phyloP scores from a whole-genome alignment of 495 filamentous ascomycete species.

The Podospora pseudopauciseta region DNA sequence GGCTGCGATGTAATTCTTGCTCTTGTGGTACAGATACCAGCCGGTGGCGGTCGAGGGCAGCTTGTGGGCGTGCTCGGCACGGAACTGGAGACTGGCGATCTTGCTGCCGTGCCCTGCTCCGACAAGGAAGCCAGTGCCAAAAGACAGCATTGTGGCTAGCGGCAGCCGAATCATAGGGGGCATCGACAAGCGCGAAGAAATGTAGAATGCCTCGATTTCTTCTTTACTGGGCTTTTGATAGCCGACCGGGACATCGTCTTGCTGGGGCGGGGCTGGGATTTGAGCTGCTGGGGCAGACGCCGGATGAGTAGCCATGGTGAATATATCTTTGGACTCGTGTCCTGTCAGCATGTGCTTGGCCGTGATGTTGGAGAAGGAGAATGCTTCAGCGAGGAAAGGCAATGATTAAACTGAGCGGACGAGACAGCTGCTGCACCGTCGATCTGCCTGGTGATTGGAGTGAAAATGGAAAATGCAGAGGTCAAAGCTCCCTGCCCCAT shows the following conservation, averaged over 20 bases:
- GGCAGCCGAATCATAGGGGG: constrained; percentile 57
- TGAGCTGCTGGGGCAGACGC: background rate
- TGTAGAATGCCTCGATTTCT: constrained; percentile 23
- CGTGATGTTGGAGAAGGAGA: background rate
- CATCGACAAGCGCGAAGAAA: constrained; percentile 59
- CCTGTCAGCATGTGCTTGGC: background rate
- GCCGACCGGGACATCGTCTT: background rate
- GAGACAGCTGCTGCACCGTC: too few species aligned
- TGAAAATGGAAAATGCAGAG: background rate
- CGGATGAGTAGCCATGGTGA: background rate
- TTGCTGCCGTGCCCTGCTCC: constrained; percentile 71
- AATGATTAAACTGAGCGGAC: too few species aligned
- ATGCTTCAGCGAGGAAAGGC: background rate
- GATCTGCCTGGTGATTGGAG: background rate
- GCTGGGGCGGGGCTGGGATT: background rate
- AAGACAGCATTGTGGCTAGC: constrained; percentile 54
- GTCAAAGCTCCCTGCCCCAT: background rate
- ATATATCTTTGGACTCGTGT: background rate
- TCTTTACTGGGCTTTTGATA: constrained; percentile 7
- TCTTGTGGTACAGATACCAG: constrained; percentile 98
- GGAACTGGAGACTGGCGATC: constrained; percentile 72
- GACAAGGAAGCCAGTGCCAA: constrained; percentile 61
- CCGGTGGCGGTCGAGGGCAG: constrained; percentile 74
- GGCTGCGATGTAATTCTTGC: constrained; percentile 83
- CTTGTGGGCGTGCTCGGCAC: constrained; percentile 89